Base-by-base conservation (phyloP, 176 grass and related monocot species). In the Juncus inflexus region DNA sequence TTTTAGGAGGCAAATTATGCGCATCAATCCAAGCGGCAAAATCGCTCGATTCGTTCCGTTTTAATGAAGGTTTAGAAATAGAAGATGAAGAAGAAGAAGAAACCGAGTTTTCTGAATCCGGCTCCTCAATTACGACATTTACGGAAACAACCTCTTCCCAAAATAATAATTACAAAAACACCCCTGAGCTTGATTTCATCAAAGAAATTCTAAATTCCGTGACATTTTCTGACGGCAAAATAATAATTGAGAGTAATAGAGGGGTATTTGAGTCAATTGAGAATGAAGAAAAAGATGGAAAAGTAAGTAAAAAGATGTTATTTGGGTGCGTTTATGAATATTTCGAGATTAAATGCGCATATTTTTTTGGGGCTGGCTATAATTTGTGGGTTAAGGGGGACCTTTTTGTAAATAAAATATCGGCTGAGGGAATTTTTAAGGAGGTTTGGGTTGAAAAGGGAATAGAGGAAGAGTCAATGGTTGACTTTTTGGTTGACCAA, bases 401-500 rank as follows among this genome's bases (percentile, higher is more conserved):
- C 50, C 61, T 79, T 4, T 38, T 90, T 74, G 65, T 84, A 40
- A 64, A 67, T 57, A 84, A 86, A 49, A 55, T 91, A 67, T 82
- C 74, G 3, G 72, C 78, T 0, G 85, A 92, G 62, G 85, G 84
- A 83, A 73, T 90, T 39, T 84, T 86, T 72, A 58, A 64, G 70
- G 95, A 99, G 72, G 90, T 94, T 16, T 59, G 37, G 78, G 81
- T 77, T 52, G 77, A 79, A 16, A 78, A 81, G 57, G 86, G 77
- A 68, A 70, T 90, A 66, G 78, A 73, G 0, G 95, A 84, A 65
- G 89, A 99, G 49, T 78, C 82, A 82, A 82, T 92, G 88, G 94
- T 99, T 63, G 89, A 99, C 39, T 77, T 89, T 52, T 81, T 90
- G 50, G 95, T 99, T 62, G 84, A 92, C 52, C 88, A 67, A 70